These are phyloP conservation scores for Hippophae tibetana DNA, from an alignment of 306 rosid genomes.

Conservation along the genomic window DNA sequence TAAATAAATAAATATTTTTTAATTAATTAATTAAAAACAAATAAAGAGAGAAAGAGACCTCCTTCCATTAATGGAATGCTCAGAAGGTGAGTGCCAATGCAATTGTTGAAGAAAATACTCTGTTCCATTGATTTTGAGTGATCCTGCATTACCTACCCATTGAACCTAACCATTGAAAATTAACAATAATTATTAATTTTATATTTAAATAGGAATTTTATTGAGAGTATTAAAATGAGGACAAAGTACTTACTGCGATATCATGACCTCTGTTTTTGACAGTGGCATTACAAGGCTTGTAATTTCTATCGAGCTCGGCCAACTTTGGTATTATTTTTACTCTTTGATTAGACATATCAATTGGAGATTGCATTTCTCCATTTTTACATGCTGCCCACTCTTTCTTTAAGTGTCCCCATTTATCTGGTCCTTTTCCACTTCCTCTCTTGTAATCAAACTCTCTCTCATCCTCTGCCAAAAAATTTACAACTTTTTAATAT, in stretches of 20 bases:
- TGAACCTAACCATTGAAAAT: constrained; percentile 15
- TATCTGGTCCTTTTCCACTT: constrained; percentile 15
- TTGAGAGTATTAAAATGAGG: no score
- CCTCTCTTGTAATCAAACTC: constrained; percentile 13
- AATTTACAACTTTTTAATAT: no score
- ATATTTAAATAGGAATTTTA: no score
- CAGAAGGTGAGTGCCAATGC: constrained; percentile 84
- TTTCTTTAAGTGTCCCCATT: constrained; percentile 26
- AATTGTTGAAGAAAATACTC: constrained; percentile 42
- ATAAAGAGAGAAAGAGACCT: constrained; percentile 23
- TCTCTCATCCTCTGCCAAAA: constrained; percentile 3
- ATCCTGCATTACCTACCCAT: constrained; percentile 52
- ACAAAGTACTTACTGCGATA: constrained; percentile 7
- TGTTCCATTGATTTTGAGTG: constrained; percentile 41
- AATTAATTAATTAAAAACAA: no score
- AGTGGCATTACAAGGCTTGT: constrained; percentile 18
- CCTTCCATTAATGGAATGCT: constrained; percentile 58
- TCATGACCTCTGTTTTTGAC: constrained; percentile 20
- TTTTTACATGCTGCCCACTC: constrained; percentile 21
- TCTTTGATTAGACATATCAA: not conserved
- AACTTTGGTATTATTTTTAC: not conserved
- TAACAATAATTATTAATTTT: no score
- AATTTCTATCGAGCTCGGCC: not conserved
- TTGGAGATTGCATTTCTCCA: constrained; percentile 19
- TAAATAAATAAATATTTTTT: no score